Base-by-base conservation (phyloP, 1,139 yeast species). In the Suhomyces kunorum region DNA sequence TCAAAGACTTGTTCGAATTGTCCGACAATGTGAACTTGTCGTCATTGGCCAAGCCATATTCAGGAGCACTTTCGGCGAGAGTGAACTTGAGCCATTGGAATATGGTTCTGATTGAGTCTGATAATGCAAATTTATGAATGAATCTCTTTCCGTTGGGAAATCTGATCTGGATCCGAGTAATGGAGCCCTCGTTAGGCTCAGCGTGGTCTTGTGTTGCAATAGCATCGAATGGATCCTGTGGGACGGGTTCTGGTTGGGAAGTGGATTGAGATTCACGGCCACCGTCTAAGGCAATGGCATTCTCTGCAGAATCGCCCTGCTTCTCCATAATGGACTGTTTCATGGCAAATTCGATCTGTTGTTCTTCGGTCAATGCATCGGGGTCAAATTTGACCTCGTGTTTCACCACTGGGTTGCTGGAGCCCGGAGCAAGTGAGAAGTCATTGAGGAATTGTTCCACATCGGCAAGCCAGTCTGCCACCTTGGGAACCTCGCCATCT, bases 91-190 rank as follows among this genome's bases (percentile, higher is more conserved):
- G 68, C 55, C 78, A 71, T 43, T 56, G 56, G 49, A 58, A 70
- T 6, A 72, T 45, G 4, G 45, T 40, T 8, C 47, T 47, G 0
- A 94, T 86, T 4, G 71, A 64, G 16, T 47, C 51, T 4, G 66
- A 56, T 8, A 76, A 54, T 11, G 64, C 64, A 54, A 92, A 86
- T 48, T 88, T 76, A 43, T 88, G 83, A n/a, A 92, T 83, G 11
- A 84, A 66, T 46, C 98, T 71, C 40, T 83, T 76, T 16, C 98
- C 98, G 53, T 85, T 89, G 13, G 94, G 95, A 31, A 88, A 78
- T 43, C 98, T 74, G 15, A 94, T 75, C 61, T 92, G 98, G 17
- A 94, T 77, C 52, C 98, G 71, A 1, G 97, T 87, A 1, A 80
- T 75, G 1, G 75, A 63, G 3, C 74, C 73, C 0, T 81, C 74